Percentiles rank a stretch among this genome's conserved stretches.
Conservation (phyloP, 2,329 filamentous ascomycete species). For the Leptographium radiaticola region DNA sequence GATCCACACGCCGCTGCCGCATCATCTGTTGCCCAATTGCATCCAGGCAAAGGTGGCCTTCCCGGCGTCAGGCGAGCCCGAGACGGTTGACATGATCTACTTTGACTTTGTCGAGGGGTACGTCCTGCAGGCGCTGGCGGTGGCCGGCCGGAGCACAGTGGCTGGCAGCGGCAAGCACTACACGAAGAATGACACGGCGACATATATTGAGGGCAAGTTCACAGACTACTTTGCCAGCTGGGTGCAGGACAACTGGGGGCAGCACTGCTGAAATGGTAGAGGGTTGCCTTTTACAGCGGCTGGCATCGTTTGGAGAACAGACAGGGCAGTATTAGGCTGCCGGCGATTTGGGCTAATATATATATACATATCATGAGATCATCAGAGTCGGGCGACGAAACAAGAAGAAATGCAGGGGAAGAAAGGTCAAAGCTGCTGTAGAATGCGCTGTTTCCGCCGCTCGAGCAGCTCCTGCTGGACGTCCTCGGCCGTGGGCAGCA, state of each 20-base stretch:
- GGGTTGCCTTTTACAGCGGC: background rate
- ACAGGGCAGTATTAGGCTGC: too few relatives aligned
- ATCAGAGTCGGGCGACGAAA: background rate
- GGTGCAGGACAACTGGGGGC: constrained; percentile 46
- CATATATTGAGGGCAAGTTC: constrained; percentile 40
- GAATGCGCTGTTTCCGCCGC: constrained; percentile 63
- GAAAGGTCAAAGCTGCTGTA: constrained; percentile 49
- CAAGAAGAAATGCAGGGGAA: background rate
- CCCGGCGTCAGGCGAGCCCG: constrained; percentile 35
- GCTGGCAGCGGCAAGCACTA: constrained; percentile 22
- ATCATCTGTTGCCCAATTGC: constrained; percentile 71
- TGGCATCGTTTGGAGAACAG: background rate
- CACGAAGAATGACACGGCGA: constrained; percentile 29
- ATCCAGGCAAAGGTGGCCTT: constrained; percentile 59
- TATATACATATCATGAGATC: background rate
- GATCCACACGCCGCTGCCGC: constrained; percentile 59
- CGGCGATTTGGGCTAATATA: background rate
- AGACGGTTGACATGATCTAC: constrained; percentile 77
- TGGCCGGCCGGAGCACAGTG: constrained; percentile 28
- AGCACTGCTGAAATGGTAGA: constrained; percentile 24
- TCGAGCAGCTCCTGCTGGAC: constrained; percentile 92
- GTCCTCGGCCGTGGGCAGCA: constrained; percentile 73
- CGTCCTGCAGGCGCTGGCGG: constrained; percentile 56
- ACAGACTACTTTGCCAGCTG: constrained; percentile 43
- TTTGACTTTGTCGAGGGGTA: constrained; percentile 82